Conservation (phyloP, 805 yeast species). For the Zygosaccharomyces gambellarensis region DNA sequence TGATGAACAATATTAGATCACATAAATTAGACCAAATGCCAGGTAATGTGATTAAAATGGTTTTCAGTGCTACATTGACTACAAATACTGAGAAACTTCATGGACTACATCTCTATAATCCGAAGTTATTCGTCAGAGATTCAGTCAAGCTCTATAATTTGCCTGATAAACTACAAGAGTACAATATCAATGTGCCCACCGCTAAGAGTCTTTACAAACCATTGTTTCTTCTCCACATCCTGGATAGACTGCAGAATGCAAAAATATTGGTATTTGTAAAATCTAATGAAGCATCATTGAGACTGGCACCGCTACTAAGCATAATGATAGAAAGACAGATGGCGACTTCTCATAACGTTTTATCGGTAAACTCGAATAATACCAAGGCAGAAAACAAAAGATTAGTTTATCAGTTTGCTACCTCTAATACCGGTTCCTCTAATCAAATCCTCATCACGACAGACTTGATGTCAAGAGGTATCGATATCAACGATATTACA, state of each 20-base stretch:
- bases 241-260: slow-evolving; percentile 25
- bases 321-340: slow-evolving; percentile 14
- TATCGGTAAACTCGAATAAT: slow-evolving; percentile 57
- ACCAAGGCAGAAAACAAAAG: slow-evolving; percentile 48
- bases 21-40: slow-evolving; percentile 33
- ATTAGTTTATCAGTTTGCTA: slow-evolving; percentile 54
- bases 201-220: slow-evolving; percentile 60
- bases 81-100: slow-evolving; percentile 87
- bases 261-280: slow-evolving; percentile 32
- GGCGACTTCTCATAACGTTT: slow-evolving; percentile 23
- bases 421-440: slow-evolving; percentile 40
- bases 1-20: slow-evolving; percentile 39
- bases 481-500: slow-evolving; percentile 66
- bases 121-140: slow-evolving; percentile 64
- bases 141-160: slow-evolving; percentile 59
- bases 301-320: slow-evolving; percentile 55
- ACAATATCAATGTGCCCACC: slow-evolving; percentile 34
- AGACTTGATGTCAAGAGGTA: slow-evolving; percentile 94
- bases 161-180: slow-evolving; percentile 51
- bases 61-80: slow-evolving; percentile 90
- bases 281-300: slow-evolving; percentile 75
- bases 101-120: slow-evolving; percentile 60
- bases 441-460: slow-evolving; percentile 59
- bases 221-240: slow-evolving; percentile 55
- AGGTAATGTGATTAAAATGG: slow-evolving; percentile 52